Evolutionary conservation across 2,329 filamentous ascomycete species (phyloP), one percentile per base, ranked within the genome.

Genomic region (Tolypocladium paradoxum): DNA sequence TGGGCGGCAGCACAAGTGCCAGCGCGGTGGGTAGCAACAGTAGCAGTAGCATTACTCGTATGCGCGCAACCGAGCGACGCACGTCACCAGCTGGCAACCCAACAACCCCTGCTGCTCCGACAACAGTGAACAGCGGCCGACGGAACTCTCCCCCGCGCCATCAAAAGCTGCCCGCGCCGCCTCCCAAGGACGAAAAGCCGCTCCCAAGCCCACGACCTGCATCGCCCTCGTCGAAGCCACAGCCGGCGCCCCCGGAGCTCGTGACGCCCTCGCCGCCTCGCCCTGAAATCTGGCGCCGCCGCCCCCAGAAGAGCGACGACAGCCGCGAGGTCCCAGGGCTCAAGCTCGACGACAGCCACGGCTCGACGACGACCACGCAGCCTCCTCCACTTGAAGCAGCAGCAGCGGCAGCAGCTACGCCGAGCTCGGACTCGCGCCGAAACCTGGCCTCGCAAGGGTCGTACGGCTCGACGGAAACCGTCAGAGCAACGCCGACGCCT

Each of bases 241-340:
- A 56, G 24, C 54, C 54, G 14, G 34, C 46, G 45, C 35, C 45
- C 11, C 49, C 55, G 47, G 51, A 60, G 43, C 53, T 61, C 16
- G 58, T 61, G 18, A 56, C 62, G 22, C 55, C 62, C 7, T 65
- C 67, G 18, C 59, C 67, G 27, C 61, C 61, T 31, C 62, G 65
- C 33, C 60, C 64, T 45, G 65, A 73, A 48, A 62, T 73, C 47
- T 81, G 77, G 77, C 71, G 73, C 53, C 71, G 78, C 51, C 73
- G 78, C 47, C 78, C 76, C 16, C 65, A 73, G 29, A 80, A 76
- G 61, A 69, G 69, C 52, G 75, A 79, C 52, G 69, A 70, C 51
- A 72, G 65, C 55, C 62, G 76, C 35, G 71, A 74, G 48, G 69
- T 81, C 5, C 65, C 76, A 9, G 71, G 74, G 53, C 71, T 81